Percentiles rank a stretch among this genome's conserved stretches.
These are phyloP conservation scores for Lumnitzera littorea DNA, from an alignment of 345 rosid genomes.

Conservation along the genomic window DNA sequence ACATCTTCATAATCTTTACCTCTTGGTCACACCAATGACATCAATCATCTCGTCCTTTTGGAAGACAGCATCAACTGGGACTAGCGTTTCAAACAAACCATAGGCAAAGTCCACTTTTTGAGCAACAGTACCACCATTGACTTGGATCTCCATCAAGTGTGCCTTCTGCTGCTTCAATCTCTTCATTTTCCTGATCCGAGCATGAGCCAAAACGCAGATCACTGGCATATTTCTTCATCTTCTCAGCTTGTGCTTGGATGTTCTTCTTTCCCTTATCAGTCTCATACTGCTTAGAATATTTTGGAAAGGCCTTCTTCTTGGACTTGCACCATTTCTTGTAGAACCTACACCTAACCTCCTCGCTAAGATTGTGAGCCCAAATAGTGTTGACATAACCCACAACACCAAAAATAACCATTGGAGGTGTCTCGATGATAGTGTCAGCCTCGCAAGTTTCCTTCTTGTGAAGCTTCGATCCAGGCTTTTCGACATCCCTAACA, in stretches of 20 bases:
- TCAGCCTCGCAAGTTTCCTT: conserved; percentile 92
- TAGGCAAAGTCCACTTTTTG: conserved; percentile 76
- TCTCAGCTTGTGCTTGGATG: conserved; percentile 64
- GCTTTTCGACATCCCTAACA: conserved; percentile 82
- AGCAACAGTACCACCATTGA: conserved; percentile 71
- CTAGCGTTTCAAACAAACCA: conserved; percentile 75
- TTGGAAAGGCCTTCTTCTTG: conserved; percentile 83
- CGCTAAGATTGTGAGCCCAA: conserved; percentile 87
- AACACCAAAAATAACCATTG: conserved; percentile 79
- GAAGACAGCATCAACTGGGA: conserved; percentile 71
- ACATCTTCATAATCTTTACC: conserved; percentile 91
- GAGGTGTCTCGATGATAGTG: conserved; percentile 73
- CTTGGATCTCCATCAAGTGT: conserved; percentile 82
- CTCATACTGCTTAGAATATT: conserved; percentile 50
- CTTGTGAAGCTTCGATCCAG: conserved; percentile 93
- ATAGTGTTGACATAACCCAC: conserved; percentile 79
- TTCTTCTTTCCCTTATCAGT: conserved; percentile 60
- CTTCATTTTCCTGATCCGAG: conserved; percentile 88
- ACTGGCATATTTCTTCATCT: conserved; percentile 69
- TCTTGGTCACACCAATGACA: conserved; percentile 71
- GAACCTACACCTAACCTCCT: conserved; percentile 74
- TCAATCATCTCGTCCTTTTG: conserved; percentile 89
- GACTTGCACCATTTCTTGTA: conserved; percentile 85
- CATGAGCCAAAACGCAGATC: conserved; percentile 75
- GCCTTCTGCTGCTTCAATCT: conserved; percentile 92